Percentiles rank a stretch among this genome's conserved stretches.
Conservation (phyloP, 805 yeast genomes). For the Candida michaelii region DNA sequence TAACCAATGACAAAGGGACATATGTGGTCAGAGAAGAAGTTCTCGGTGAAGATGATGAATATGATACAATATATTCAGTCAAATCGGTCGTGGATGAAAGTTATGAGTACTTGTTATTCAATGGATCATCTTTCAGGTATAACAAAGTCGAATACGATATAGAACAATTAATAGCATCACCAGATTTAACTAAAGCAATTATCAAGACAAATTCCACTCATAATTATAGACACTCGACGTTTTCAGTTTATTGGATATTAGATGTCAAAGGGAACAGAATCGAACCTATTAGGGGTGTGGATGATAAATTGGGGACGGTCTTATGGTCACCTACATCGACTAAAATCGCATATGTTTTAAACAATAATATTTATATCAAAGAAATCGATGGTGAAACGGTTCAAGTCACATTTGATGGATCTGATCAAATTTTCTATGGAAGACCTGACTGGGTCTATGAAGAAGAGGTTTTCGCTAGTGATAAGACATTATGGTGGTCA, state of each 20-base stretch:
- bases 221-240: slow-evolving; percentile 72
- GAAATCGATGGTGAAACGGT: slow-evolving; percentile 27
- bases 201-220: slow-evolving; percentile 60
- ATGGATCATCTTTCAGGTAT: slow-evolving; percentile 46
- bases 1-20: slow-evolving; percentile 61
- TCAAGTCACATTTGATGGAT: slow-evolving; percentile 54
- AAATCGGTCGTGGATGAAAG: slow-evolving; percentile 49
- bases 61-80: slow-evolving; percentile 50
- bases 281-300: slow-evolving; percentile 19
- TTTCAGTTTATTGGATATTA: slow-evolving; percentile 60
- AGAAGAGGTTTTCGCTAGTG: slow-evolving; percentile 66
- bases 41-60: slow-evolving; percentile 28
- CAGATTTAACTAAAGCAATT: slow-evolving; percentile 59
- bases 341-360: slow-evolving; percentile 54
- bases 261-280: slow-evolving; percentile 40
- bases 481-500: slow-evolving; percentile 73
- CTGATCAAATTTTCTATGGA: slow-evolving; percentile 55
- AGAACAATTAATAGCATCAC: slow-evolving; percentile 61
- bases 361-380: slow-evolving; percentile 55
- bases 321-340: slow-evolving; percentile 63
- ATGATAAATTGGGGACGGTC: slow-evolving; percentile 47
- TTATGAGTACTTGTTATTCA: slow-evolving; percentile 48
- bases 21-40: slow-evolving; percentile 44
- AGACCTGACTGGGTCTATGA: slow-evolving; percentile 84
- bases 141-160: slow-evolving; percentile 44